phyloP scores from a whole-genome alignment of 2,329 filamentous ascomycete genomes.

The Claviceps fusiformis region DNA sequence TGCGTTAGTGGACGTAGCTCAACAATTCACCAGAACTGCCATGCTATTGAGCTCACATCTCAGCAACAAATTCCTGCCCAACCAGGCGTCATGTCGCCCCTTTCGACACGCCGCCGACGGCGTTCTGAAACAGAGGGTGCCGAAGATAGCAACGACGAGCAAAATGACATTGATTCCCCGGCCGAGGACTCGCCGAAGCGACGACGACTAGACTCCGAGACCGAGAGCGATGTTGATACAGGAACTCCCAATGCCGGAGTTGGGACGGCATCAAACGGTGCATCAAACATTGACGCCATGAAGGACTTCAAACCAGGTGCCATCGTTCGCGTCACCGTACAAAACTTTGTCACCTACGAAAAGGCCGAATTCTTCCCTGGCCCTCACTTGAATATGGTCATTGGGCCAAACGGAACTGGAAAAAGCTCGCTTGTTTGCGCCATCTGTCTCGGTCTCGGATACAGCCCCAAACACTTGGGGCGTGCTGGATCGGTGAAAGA shows the following conservation, averaged over 20 bases:
- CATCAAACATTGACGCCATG: slow-evolving; percentile 8
- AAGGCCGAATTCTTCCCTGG: slow-evolving; percentile 83
- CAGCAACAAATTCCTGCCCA: background rate
- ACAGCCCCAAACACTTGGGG: slow-evolving; percentile 67
- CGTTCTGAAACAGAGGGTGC: slow-evolving; percentile 29
- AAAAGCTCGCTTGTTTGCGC: slow-evolving; percentile 97
- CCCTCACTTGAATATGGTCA: slow-evolving; percentile 93
- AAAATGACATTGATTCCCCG: slow-evolving; percentile 12
- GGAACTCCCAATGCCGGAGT: slow-evolving; percentile 8
- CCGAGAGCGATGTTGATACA: slow-evolving; percentile 9
- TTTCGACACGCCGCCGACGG: slow-evolving; percentile 26
- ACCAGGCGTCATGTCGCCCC: slow-evolving; percentile 15
- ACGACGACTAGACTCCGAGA: slow-evolving; percentile 17
- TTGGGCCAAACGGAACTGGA: slow-evolving; percentile 95
- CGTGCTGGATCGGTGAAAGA: slow-evolving; percentile 74
- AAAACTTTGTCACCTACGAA: slow-evolving; percentile 91
- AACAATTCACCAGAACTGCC: background rate
- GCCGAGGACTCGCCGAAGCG: slow-evolving; percentile 22
- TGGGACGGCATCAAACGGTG: slow-evolving; percentile 2
- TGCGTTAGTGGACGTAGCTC: background rate
- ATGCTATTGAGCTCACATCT: background rate
- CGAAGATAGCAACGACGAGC: slow-evolving; percentile 19
- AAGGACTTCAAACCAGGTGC: slow-evolving; percentile 56
- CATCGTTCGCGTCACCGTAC: slow-evolving; percentile 74
- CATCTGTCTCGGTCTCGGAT: slow-evolving; percentile 86